Evolutionary conservation across 1,284 basidiomycete genomes (phyloP), one percentile per base, ranked within the genome.

Genomic region (Apiotrichum sp.): DNA sequence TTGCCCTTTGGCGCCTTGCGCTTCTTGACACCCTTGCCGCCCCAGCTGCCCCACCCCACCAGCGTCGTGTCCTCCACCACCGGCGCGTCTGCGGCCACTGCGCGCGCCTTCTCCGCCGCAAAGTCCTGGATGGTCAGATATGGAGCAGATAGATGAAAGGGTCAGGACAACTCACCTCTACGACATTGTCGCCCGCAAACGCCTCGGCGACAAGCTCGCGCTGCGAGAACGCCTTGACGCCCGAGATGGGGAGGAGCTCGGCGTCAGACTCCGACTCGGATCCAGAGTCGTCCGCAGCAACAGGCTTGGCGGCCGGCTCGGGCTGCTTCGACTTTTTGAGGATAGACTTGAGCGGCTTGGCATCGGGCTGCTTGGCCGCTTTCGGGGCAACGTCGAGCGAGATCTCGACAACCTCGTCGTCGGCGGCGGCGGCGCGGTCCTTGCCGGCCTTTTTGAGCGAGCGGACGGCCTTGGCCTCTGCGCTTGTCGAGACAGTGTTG

Each of bases 41-140:
- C 88, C 95, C 95, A 98, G 31, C 86, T 80, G 40, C 95, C 95
- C 95, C 96, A 98, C 35, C 95, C 95, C 44, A 91, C 85, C n/a
- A 98, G 81, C 1, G 90, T 89, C 0, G 86, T 90, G 71, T 98
- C 93, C 36, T 93, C 82, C 57, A 87, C 84, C 50, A 81, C 81
- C 0, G 93, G 90, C 2, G 92, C 92, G 67, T 98, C 93, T 13
- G 81, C 82, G 45, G 87, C 86, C 13, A 89, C 83, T 71, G 88
- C 86, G 42, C 81, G 81, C 40, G 81, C 81, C 73, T 98, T 98
- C 52, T 86, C 84, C 58, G 86, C 86, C 51, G 83, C 85, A 70
- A 98, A 98, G 53, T 89, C 86, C 88, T 92, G 64, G 22, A 22
- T 39, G 32, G 36, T 38, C 60, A 50, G 8, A 10, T 2, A 33